Evolutionary conservation across 2,329 filamentous ascomycete genomes (phyloP).

Genomic region (Xylariaceae sp.): DNA sequence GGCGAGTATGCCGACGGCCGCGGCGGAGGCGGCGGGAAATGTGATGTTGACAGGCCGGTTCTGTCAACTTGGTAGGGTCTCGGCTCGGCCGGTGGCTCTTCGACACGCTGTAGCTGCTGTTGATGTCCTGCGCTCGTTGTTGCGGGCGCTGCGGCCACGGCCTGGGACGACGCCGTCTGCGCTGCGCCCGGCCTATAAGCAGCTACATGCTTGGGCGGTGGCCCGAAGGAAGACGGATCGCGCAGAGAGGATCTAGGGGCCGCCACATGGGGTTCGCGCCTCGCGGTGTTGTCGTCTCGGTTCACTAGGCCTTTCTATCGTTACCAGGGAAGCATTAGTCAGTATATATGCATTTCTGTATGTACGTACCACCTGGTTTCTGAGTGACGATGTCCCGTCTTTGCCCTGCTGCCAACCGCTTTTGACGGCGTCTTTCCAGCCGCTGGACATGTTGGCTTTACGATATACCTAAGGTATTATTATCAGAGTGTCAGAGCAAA

Average conservation of each 20-base stretch:
- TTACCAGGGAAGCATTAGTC: slow-evolving; percentile 9
- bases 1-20: slow-evolving; percentile 32
- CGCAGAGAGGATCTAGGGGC: slow-evolving; percentile 65
- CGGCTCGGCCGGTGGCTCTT: slow-evolving; percentile 50
- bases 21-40: slow-evolving; percentile 67
- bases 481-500: no score
- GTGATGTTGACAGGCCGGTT: slow-evolving; percentile 63
- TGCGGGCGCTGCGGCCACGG: slow-evolving; percentile 23
- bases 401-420: slow-evolving; percentile 52
- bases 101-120: slow-evolving; percentile 29
- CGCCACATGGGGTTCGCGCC: slow-evolving; percentile 35
- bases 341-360: not conserved
- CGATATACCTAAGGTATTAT: no score
- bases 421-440: slow-evolving; percentile 47
- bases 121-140: slow-evolving; percentile 21
- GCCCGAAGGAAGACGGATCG: slow-evolving; percentile 74
- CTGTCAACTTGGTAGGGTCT: slow-evolving; percentile 61
- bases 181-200: slow-evolving; percentile 6
- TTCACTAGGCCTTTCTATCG: slow-evolving; percentile 45
- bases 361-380: slow-evolving; percentile 44
- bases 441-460: slow-evolving; percentile 36
- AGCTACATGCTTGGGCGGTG: slow-evolving; percentile 64
- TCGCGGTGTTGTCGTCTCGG: slow-evolving; percentile 34
- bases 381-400: slow-evolving; percentile 37
- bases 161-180: slow-evolving; percentile 4